A percentile compares a stretch with the other conserved stretches of the same genome.
Evolutionary conservation across 2,329 filamentous ascomycete genomes (phyloP).

Genomic region (Pseudocercospora fuligena): DNA sequence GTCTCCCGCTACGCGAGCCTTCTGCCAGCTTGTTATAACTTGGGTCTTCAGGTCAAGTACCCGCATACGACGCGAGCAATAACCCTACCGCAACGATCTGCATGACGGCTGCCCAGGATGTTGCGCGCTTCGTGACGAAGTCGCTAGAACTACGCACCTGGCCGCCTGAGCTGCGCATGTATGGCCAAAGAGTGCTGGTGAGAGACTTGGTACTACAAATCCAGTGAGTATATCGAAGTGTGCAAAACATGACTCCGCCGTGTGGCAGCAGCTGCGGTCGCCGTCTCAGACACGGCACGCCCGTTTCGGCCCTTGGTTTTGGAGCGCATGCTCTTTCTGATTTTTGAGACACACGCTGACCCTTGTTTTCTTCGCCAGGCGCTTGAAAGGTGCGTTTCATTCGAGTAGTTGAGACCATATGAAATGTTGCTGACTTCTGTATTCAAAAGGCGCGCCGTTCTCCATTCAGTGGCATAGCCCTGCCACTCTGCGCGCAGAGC

Average conservation of each 20-base stretch:
- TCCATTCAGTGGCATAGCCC: constrained; percentile 51
- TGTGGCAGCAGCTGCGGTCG: too few species aligned
- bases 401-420: not conserved
- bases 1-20: not conserved
- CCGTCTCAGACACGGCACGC: too few species aligned
- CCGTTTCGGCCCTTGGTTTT: too few species aligned
- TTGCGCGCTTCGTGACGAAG: constrained; percentile 72
- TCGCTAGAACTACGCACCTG: constrained; percentile 68
- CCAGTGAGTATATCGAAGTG: constrained; percentile 40
- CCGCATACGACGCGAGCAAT: constrained; percentile 58
- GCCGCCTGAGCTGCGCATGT: constrained; percentile 72
- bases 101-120: constrained; percentile 71
- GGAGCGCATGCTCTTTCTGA: too few species aligned
- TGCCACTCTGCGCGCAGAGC: constrained; percentile 56
- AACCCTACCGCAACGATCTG: constrained; percentile 60
- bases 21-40: not conserved
- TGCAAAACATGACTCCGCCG: too few species aligned
- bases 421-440: not conserved
- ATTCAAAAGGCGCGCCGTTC: constrained; percentile 6
- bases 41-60: constrained; percentile 60
- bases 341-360: too few species aligned
- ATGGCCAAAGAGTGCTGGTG: constrained; percentile 68
- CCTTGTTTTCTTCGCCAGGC: too few species aligned
- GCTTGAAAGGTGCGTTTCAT: not conserved
- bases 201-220: constrained; percentile 63